phyloP scores from a whole-genome alignment of 1,139 yeast genomes.

The Sugiyamaella paludigena region DNA sequence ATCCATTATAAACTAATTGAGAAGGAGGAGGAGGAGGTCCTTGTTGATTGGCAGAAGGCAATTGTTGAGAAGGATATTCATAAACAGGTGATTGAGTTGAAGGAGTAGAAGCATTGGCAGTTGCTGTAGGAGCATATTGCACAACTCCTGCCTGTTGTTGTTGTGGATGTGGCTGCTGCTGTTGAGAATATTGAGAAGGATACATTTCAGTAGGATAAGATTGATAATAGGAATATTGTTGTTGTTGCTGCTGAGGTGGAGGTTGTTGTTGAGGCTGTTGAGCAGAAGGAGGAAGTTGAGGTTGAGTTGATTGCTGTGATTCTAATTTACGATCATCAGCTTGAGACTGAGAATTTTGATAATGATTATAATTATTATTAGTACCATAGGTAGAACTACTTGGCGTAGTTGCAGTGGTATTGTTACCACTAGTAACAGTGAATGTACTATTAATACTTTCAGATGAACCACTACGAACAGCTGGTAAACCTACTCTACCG shows the following conservation, averaged over 20 bases:
- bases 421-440: constrained; percentile 1
- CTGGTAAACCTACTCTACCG: constrained; percentile 15
- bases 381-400: no score
- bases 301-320: constrained; percentile 15
- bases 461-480: not conserved
- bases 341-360: not conserved
- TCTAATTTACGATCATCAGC: constrained; percentile 17
- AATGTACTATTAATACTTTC: not conserved
- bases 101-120: constrained; percentile 1
- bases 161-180: constrained; percentile 12
- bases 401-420: no score
- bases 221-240: constrained; percentile 5
- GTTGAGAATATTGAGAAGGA: constrained; percentile 6
- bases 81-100: constrained; percentile 8
- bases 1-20: constrained; percentile 7
- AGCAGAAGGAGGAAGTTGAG: constrained; percentile 14
- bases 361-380: not conserved
- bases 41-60: no score
- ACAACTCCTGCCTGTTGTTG: constrained; percentile 6
- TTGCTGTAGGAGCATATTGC: not conserved
- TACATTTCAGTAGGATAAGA: constrained; percentile 1
- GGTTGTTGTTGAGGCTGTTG: constrained; percentile 12
- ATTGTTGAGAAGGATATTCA: not conserved
- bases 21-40: constrained; percentile 4
- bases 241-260: constrained; percentile 12